Evolutionary conservation across 106 monocot genomes (phyloP).

Genomic region (Apostasia shenzhenica): DNA sequence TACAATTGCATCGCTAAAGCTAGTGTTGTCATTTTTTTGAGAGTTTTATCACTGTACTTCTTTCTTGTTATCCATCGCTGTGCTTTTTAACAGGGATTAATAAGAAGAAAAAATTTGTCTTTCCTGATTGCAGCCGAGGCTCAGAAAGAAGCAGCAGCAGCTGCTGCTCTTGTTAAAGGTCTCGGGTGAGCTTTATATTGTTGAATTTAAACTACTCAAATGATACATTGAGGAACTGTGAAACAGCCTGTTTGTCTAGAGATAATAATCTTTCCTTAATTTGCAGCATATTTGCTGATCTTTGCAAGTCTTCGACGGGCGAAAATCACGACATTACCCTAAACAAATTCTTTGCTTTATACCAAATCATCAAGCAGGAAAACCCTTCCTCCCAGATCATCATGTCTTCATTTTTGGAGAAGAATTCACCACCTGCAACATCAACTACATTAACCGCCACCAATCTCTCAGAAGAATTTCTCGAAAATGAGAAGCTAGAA

Average conservation of each 20-base stretch:
- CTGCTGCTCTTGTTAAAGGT: conserved; percentile 61
- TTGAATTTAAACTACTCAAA: too few species aligned
- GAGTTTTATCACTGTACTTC: too few species aligned
- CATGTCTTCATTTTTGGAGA: conserved; percentile 13
- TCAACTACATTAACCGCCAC: conserved; percentile 19
- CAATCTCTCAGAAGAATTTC: conserved; percentile 19
- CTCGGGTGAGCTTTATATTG: conserved; percentile 41
- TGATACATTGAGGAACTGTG: too few species aligned
- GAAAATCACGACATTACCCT: conserved; percentile 45
- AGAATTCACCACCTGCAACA: conserved; percentile 9
- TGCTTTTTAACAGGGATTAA: conserved; percentile 25
- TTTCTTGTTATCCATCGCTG: too few species aligned
- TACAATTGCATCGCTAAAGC: too few species aligned
- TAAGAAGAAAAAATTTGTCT: conserved; percentile 70
- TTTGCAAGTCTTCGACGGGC: conserved; percentile 29
- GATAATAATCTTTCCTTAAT: not conserved
- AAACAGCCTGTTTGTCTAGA: too few species aligned
- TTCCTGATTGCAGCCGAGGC: conserved; percentile 70
- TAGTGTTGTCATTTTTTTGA: too few species aligned
- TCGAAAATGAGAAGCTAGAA: conserved; percentile 51
- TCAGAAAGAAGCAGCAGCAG: conserved; percentile 77
- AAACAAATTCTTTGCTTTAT: conserved; percentile 74
- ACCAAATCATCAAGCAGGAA: conserved; percentile 41
- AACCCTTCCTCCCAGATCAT: conserved; percentile 6
- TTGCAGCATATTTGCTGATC: conserved; percentile 79